Evolutionary conservation across 2,329 filamentous ascomycete genomes (phyloP).

Genomic region (Intubia oerlemansii): DNA sequence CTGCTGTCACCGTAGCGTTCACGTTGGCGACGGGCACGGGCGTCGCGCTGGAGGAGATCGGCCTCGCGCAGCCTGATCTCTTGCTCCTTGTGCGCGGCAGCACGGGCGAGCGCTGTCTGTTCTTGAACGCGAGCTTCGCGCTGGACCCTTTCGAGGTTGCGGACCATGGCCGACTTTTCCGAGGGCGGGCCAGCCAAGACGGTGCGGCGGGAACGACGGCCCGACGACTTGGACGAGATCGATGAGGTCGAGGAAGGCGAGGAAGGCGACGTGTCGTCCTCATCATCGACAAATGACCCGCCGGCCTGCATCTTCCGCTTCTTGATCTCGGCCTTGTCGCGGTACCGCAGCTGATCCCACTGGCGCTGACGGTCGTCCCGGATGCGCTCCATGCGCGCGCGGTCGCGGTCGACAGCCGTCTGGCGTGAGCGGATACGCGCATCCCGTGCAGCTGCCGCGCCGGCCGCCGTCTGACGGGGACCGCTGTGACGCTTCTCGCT

Average conservation of each 20-base stretch:
- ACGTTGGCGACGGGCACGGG: no score
- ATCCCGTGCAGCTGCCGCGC: not conserved
- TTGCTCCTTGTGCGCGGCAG: slow-evolving; percentile 1
- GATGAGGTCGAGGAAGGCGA: not conserved
- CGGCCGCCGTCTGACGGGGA: not conserved
- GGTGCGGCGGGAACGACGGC: not conserved
- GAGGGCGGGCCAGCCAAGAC: not conserved
- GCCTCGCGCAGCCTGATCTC: no score
- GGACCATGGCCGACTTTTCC: not conserved
- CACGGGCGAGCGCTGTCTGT: slow-evolving; percentile 2
- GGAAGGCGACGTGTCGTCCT: not conserved
- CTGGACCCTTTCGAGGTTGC: slow-evolving; percentile 4
- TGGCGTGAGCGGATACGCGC: slow-evolving; percentile 1
- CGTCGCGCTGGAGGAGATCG: slow-evolving; percentile 1
- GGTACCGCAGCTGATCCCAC: slow-evolving; percentile 4
- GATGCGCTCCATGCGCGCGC: not conserved
- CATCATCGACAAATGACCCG: not conserved
- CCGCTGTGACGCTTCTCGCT: no score
- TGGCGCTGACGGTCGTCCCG: slow-evolving; percentile 3
- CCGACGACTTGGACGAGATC: not conserved
- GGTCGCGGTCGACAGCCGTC: slow-evolving; percentile 2
- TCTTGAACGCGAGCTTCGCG: slow-evolving; percentile 2
- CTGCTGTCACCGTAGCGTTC: no score
- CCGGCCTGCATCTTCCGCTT: no score
- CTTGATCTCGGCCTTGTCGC: slow-evolving; percentile 4